These are phyloP conservation scores for Camelina hispida DNA, from an alignment of 345 rosid genomes.

Conservation along the genomic window DNA sequence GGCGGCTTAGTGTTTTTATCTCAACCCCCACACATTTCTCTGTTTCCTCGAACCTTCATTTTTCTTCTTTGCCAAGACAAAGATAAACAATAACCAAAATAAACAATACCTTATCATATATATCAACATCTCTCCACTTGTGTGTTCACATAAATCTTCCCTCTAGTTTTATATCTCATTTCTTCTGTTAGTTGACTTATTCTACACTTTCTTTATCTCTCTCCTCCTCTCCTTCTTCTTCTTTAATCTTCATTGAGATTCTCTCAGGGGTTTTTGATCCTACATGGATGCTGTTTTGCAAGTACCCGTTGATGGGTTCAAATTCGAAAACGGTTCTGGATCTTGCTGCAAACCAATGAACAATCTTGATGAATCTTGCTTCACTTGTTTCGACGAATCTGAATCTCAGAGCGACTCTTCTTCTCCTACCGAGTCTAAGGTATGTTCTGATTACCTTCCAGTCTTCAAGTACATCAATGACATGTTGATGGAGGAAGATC, in stretches of 20 bases:
- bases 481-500: conserved; percentile 86
- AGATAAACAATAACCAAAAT: not conserved
- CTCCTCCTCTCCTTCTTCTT: not conserved
- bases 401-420: conserved; percentile 27
- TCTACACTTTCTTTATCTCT: not conserved
- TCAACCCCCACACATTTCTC: conserved; percentile 25
- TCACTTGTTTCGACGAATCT: conserved; percentile 20
- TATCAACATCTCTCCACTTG: conserved; percentile 1
- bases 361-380: conserved; percentile 35
- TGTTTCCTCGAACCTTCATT: conserved; percentile 41
- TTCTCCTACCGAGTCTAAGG: conserved; percentile 28
- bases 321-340: conserved; percentile 39
- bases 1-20: conserved; percentile 39
- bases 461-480: conserved; percentile 72
- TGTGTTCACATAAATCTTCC: conserved; percentile 39
- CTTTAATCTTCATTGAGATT: conserved; percentile 5
- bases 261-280: conserved; percentile 1
- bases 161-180: conserved; percentile 3
- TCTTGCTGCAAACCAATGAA: conserved; percentile 40
- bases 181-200: conserved; percentile 32
- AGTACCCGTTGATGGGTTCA: conserved; percentile 36
- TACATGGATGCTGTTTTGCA: conserved; percentile 43
- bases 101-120: conserved; percentile 5
- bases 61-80: conserved; percentile 29
- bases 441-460: conserved; percentile 44